A percentile compares a stretch with the other conserved stretches of the same genome.
Conservation (phyloP, 2,329 filamentous ascomycete species). For the Phoma herbarum region DNA sequence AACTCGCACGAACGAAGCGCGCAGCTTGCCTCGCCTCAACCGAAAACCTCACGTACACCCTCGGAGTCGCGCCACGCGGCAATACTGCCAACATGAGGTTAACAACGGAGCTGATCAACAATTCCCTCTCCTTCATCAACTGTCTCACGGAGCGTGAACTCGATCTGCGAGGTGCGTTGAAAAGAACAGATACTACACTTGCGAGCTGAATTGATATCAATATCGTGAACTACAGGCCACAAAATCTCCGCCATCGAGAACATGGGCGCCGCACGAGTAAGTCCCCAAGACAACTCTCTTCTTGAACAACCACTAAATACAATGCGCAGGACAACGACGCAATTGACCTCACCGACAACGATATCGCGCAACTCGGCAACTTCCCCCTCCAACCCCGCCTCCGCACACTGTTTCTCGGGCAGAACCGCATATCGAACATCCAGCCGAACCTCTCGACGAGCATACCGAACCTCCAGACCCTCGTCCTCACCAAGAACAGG, state of each 20-base stretch:
- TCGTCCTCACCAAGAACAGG: conserved; percentile 86
- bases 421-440: conserved; percentile 86
- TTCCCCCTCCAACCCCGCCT: conserved; percentile 91
- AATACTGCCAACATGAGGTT: conserved; percentile 76
- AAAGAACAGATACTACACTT: conserved; percentile 98
- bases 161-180: conserved; percentile 98
- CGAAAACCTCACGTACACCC: not conserved
- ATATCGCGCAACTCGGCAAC: conserved; percentile 87
- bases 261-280: conserved; percentile 88
- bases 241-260: conserved; percentile 98
- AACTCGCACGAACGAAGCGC: not conserved
- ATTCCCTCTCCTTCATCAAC: conserved; percentile 97
- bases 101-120: conserved; percentile 92
- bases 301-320: conserved; percentile 1
- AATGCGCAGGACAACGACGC: conserved; percentile 81
- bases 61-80: not conserved
- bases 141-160: conserved; percentile 98
- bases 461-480: conserved; percentile 80
- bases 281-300: conserved; percentile 48
- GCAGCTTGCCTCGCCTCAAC: not conserved
- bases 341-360: conserved; percentile 98
- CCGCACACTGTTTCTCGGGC: conserved; percentile 84
- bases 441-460: conserved; percentile 77
- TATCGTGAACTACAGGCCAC: conserved; percentile 77
- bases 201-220: conserved; percentile 86